Base-by-base conservation (phyloP, 1,284 basidiomycete genomes). In the Ganoderma meredithae region DNA sequence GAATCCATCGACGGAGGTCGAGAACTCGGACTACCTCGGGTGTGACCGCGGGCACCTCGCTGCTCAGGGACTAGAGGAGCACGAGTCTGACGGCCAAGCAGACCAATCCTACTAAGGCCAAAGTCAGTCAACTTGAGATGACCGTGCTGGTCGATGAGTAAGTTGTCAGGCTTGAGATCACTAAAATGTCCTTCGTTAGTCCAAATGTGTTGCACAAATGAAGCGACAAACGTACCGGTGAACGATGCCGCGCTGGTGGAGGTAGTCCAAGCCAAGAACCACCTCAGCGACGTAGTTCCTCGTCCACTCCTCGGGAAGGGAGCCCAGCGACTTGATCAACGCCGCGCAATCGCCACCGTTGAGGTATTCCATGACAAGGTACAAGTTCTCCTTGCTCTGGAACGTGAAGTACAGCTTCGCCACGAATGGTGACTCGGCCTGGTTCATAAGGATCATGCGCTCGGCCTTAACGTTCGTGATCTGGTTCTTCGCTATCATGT, bases 401-500 rank as follows among this genome's bases (percentile, higher is more conserved):
- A 99, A 99, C 43, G 98, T 99, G 82, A 98, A 99, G 84, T 95
- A 99, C 41, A 99, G 85, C 82, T 98, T 97, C 39, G 97, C 96
- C 59, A 99, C 97, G 83, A 99, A 99, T n/a, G 98, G 97, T 13
- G 97, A 98, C 81, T 98, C 96, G 0, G 98, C 95, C 80, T 99
- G 97, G 79, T 96, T 97, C 98, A 99, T 99, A 73, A 99, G 86
- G 77, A 99, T 99, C 90, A 97, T 99, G 66, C 98, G 89, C 83
- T 99, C 98, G 3, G 98, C 98, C 83, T 99, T 99, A 80, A 99
- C 97, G 78, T 99, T 99, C 66, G 98, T 99, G 81, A 99, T 98
- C 81, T 99, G 98, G 83, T 99, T 99, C 88, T 99, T 99, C 60
- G 98, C 96, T 78, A 99, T 99, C 98, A 99, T 99, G 82, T 99